Conservation (phyloP, 208 protist genomes). For the Plasmodiophora brassicae region DNA sequence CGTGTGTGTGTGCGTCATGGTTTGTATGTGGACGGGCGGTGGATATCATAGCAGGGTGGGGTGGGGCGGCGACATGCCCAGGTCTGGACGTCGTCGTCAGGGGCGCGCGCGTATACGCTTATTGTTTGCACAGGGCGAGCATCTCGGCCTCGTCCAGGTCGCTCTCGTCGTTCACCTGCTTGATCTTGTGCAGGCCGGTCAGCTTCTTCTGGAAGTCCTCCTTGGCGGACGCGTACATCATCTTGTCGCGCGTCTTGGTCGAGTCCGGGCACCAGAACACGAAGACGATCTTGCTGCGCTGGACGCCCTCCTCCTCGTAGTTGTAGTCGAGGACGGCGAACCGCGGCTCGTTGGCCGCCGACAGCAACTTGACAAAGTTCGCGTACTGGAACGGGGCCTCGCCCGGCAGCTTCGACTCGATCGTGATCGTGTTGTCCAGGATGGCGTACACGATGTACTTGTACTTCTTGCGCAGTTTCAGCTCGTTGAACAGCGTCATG, state of each 20-base stretch:
- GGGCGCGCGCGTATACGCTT: too few species aligned
- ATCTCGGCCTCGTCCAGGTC: not conserved
- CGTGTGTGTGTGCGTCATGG: too few species aligned
- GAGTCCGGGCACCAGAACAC: slow-evolving; percentile 26
- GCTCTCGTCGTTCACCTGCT: slow-evolving; percentile 30
- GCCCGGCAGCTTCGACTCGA: not conserved
- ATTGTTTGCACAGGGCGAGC: not conserved
- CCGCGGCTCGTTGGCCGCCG: not conserved
- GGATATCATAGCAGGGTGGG: too few species aligned
- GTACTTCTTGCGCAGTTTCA: slow-evolving; percentile 28
- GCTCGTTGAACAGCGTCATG: slow-evolving; percentile 22
- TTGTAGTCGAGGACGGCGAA: slow-evolving; percentile 15
- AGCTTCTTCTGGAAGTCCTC: slow-evolving; percentile 33
- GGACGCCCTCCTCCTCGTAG: slow-evolving; percentile 8
- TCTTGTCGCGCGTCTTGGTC: slow-evolving; percentile 23
- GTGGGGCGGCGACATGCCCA: too few species aligned
- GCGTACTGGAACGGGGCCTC: slow-evolving; percentile 8
- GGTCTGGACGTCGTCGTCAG: too few species aligned
- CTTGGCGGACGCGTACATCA: slow-evolving; percentile 28
- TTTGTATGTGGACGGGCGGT: too few species aligned
- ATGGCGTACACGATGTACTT: slow-evolving; percentile 28
- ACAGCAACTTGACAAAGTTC: not conserved
- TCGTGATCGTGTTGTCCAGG: not conserved
- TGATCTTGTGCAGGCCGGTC: slow-evolving; percentile 1
- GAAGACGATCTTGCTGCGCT: slow-evolving; percentile 25